Base-by-base conservation (phyloP, 345 rosid species). In the Anastatica hierochuntica region DNA sequence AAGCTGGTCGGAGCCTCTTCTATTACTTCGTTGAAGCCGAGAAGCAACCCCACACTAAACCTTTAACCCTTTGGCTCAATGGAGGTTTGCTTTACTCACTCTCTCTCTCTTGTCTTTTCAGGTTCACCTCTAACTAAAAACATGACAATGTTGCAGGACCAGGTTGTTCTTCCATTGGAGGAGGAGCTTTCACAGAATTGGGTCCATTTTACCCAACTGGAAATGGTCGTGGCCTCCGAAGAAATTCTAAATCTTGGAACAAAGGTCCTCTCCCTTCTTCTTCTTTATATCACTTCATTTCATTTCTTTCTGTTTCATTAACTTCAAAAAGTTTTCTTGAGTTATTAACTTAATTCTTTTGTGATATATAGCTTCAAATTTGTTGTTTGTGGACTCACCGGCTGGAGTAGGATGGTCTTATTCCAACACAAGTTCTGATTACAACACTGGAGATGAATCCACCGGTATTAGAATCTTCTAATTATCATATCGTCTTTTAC, bases 361-460 rank as follows among this genome's bases (percentile, higher is more conserved):
- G 52, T n/a, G n/a, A n/a, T n/a, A 34, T 63, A 51, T 64, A 84
- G 98, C 82, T 44, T 90, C 98, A 15, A 90, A 90, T 77, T 76
- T 90, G 19, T 79, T 87, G 13, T 90, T 87, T 76, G 83, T 90
- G 42, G 96, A 87, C 53, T 90, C 98, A 63, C 98, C 95, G 52
- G 95, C 84, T 54, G 96, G 96, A 69, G 98, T 87, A 48, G 96
- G 96, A 57, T 87, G 96, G 95, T 90, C 98, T 47, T 90, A 90
- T 72, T 87, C 98, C 2, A 84, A 84, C 56, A 80, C 72, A 29
- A 64, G 78, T 63, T 77, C 92, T 0, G 96, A 87, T 76, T 87
- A 80, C 53, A 78, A 23, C 26, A 63, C 76, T 9, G 95, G 85
- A 39, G 96, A 90, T 75, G 89, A 67, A 49, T 54, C 79, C 17